phyloP scores from a whole-genome alignment of 2,329 filamentous ascomycete genomes.

The Massarina eburnea region DNA sequence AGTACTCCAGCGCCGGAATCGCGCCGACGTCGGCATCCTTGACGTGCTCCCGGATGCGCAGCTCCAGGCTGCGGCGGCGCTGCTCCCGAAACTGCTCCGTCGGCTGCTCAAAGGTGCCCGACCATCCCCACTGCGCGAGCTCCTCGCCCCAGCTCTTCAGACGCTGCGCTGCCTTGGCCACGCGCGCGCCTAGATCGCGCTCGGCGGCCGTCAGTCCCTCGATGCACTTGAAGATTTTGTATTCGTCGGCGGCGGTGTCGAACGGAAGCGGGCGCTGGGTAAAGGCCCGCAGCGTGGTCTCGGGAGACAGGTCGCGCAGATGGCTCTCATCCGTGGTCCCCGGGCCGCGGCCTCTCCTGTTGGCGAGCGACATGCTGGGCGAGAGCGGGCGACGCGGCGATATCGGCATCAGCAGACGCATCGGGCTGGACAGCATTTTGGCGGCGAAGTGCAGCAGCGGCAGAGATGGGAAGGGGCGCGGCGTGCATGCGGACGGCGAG shows the following conservation, averaged over 20 bases:
- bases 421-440: slow-evolving; percentile 32
- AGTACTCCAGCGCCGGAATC: slow-evolving; percentile 52
- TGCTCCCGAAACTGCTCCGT: slow-evolving; percentile 27
- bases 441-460: slow-evolving; percentile 5
- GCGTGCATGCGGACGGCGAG: slow-evolving; percentile 21
- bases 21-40: slow-evolving; percentile 22
- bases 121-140: slow-evolving; percentile 64
- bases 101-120: slow-evolving; percentile 50
- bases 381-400: slow-evolving; percentile 36
- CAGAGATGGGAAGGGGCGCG: slow-evolving; percentile 15
- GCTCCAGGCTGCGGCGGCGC: slow-evolving; percentile 34
- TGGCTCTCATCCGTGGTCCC: slow-evolving; percentile 34
- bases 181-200: slow-evolving; percentile 69
- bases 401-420: slow-evolving; percentile 33
- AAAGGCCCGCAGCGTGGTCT: slow-evolving; percentile 46
- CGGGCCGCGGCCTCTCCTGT: slow-evolving; percentile 26
- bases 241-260: slow-evolving; percentile 44
- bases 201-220: slow-evolving; percentile 65
- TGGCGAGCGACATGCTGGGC: slow-evolving; percentile 38
- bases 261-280: slow-evolving; percentile 48
- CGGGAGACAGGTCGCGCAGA: slow-evolving; percentile 43
- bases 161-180: slow-evolving; percentile 69
- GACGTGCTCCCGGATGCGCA: slow-evolving; percentile 34
- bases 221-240: slow-evolving; percentile 56
- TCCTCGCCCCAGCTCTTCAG: slow-evolving; percentile 77